These are phyloP conservation scores for Chlorella vulgaris DNA, from an alignment of 139 green algal genomes.

Conservation along the genomic window DNA sequence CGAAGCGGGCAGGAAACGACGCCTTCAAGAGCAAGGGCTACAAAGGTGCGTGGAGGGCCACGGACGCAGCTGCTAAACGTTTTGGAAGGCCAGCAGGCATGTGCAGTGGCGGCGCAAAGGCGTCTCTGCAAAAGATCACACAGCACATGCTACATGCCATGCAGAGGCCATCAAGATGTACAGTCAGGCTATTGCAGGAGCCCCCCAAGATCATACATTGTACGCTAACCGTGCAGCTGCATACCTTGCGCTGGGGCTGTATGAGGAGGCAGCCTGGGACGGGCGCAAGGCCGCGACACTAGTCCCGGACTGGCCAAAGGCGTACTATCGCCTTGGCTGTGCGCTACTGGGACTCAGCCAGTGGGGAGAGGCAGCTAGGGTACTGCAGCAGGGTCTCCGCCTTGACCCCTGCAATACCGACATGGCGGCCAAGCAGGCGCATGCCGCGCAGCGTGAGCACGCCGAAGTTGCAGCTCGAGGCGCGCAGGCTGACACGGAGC, in stretches of 20 bases:
- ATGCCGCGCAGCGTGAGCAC: background rate
- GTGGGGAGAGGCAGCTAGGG: conserved; percentile 17
- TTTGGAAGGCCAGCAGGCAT: background rate
- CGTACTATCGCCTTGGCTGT: conserved; percentile 56
- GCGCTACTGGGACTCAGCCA: conserved; percentile 24
- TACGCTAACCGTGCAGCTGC: conserved; percentile 57
- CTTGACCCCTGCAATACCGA: conserved; percentile 39
- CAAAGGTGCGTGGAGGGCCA: conserved; percentile 18
- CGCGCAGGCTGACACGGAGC: conserved; percentile 35
- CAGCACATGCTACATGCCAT: background rate
- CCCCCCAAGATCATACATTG: conserved; percentile 34
- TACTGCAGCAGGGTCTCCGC: conserved; percentile 18
- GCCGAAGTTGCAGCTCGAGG: conserved; percentile 5
- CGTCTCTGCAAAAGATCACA: too few relatives aligned
- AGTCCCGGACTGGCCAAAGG: conserved; percentile 52
- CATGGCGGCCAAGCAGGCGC: conserved; percentile 22
- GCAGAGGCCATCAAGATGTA: conserved; percentile 58
- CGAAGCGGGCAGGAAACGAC: conserved; percentile 41
- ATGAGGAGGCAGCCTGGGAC: conserved; percentile 49
- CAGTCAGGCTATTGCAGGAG: conserved; percentile 56
- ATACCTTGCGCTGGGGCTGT: conserved; percentile 41
- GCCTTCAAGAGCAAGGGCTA: conserved; percentile 46
- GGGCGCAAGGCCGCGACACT: conserved; percentile 36
- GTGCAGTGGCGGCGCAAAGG: background rate
- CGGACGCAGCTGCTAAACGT: background rate